phyloP scores from a whole-genome alignment of 2,329 filamentous ascomycete species.

The Daldinia sp. region DNA sequence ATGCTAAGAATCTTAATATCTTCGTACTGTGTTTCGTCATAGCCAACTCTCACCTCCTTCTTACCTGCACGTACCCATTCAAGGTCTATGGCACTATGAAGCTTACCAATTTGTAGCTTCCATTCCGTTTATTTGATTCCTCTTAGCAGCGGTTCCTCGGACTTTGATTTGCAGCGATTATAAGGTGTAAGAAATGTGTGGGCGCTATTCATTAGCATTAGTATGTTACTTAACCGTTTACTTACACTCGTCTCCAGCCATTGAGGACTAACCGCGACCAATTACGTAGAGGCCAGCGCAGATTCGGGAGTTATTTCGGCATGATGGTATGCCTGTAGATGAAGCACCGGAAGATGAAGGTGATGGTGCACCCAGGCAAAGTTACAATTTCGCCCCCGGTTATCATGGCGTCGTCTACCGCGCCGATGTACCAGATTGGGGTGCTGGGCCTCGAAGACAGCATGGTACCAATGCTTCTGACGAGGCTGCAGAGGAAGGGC shows the following conservation, averaged over 20 bases:
- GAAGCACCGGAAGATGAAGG: constrained; percentile 77
- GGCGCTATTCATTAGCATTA: constrained; percentile 73
- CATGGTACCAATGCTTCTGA: constrained; percentile 26
- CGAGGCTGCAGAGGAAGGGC: constrained; percentile 38
- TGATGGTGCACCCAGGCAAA: constrained; percentile 69
- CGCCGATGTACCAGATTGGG: constrained; percentile 74
- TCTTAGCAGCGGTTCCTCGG: neutral
- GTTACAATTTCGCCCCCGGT: constrained; percentile 93
- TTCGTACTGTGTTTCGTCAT: constrained; percentile 44
- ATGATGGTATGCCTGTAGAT: constrained; percentile 78
- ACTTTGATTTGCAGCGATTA: neutral
- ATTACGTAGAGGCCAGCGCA: constrained; percentile 76
- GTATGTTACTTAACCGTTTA: constrained; percentile 56
- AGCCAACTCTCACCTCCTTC: constrained; percentile 10
- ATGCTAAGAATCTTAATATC: constrained; percentile 8
- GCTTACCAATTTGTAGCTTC: neutral
- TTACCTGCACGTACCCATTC: neutral
- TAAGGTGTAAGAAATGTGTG: constrained; percentile 67
- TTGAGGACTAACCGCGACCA: constrained; percentile 16
- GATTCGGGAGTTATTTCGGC: constrained; percentile 77
- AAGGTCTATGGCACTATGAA: neutral
- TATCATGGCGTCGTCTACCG: constrained; percentile 88
- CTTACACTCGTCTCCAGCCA: neutral
- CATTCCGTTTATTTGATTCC: neutral
- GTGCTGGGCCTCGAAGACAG: constrained; percentile 58